phyloP scores from a whole-genome alignment of 2,329 filamentous ascomycete species.

The Hymenoscyphus linearis region DNA sequence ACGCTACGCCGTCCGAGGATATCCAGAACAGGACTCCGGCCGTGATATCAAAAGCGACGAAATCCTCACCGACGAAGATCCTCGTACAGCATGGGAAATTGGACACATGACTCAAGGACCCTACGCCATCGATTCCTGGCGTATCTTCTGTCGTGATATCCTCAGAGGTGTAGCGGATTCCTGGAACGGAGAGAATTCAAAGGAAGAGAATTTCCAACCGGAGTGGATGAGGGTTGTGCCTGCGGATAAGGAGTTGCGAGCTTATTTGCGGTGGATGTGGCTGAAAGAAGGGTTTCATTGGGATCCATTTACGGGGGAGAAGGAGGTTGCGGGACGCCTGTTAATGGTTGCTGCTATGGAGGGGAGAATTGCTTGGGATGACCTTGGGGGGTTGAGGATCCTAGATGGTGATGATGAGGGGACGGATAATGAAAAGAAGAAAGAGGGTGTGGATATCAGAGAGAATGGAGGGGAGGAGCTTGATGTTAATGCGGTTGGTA shows the following conservation, averaged over 20 bases:
- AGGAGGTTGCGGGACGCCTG: conserved; percentile 45
- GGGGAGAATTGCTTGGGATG: conserved; percentile 43
- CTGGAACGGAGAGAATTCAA: conserved; percentile 56
- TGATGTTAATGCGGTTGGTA: background rate
- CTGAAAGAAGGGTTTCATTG: conserved; percentile 78
- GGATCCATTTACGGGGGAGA: conserved; percentile 67
- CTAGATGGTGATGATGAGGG: conserved; percentile 31
- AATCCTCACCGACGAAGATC: conserved; percentile 40
- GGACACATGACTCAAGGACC: conserved; percentile 76
- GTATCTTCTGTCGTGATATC: conserved; percentile 84
- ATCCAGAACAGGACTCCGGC: conserved; percentile 45
- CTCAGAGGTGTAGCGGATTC: conserved; percentile 60
- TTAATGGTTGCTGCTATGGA: conserved; percentile 52
- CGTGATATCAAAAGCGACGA: conserved; percentile 43
- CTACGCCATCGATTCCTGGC: conserved; percentile 86
- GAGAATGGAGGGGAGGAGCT: background rate
- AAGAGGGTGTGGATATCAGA: background rate
- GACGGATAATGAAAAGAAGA: background rate
- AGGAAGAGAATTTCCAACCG: conserved; percentile 56
- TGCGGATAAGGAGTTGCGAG: conserved; percentile 81
- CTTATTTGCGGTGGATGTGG: conserved; percentile 89
- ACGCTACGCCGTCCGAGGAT: conserved; percentile 52
- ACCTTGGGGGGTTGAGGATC: conserved; percentile 32
- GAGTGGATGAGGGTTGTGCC: conserved; percentile 89
- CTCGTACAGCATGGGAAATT: conserved; percentile 63